Base-by-base conservation (phyloP, 805 yeast genomes). In the Starmerella khaoyaiensis region DNA sequence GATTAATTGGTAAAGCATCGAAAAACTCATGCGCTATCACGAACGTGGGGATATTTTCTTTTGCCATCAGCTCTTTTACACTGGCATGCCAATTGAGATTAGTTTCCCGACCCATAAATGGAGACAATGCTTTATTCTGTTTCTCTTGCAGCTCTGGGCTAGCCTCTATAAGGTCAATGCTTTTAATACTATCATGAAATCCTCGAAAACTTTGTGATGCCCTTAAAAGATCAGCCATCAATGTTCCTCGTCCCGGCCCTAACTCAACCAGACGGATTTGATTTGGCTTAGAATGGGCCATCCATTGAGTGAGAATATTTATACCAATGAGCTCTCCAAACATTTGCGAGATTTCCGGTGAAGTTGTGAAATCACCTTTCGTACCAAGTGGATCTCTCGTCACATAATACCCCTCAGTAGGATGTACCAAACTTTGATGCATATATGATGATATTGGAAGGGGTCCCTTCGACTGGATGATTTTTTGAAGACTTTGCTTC, bases 241-340 rank as follows among this genome's bases (percentile, higher is more conserved):
- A 59, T 0, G 93, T 79, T 1, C 94, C 94, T 47, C 68, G 65
- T 4, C 94, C 94, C 0, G 94, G 94, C 0, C 94, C 94, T 55
- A 80, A 73, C 55, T 82, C 94, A 7, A 79, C 62, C 9, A 82
- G 51, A 35, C 76, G 60, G 19, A 77, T 57, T 10, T 53, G 51
- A n/a, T 49, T 27, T 0, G 80, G 76, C 30, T 55, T 61, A 20
- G 69, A 64, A 46, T 77, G 86, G 1, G 61, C 53, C 23, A 68
- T 42, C 80, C 84, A 79, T 25, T 62, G 58, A 3, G 63, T 51
- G 14, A 59, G 38, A 10, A 59, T 14, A 82, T 93, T 82, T 4
- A 82, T 59, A 0, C 90, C 93, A 41, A 79, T 65, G 62, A 79
- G 70, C 54, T 82, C 93, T 16, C 94, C 94, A 61, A 81, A 82